These are phyloP conservation scores for Annulohypoxylon stygium DNA, from an alignment of 495 filamentous ascomycete genomes.

Conservation along the genomic window DNA sequence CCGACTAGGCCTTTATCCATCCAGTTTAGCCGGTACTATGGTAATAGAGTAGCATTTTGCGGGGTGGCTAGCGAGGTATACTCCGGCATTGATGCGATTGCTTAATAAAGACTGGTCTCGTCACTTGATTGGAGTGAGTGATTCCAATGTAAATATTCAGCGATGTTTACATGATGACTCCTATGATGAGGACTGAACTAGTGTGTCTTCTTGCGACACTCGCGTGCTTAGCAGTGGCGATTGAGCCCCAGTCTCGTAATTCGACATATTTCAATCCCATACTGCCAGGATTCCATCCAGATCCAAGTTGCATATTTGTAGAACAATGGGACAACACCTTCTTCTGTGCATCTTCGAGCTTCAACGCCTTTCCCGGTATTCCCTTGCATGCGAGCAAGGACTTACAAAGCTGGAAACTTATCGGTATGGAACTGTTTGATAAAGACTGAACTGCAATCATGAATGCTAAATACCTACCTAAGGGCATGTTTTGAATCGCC, in stretches of 20 bases:
- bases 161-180: slow-evolving; percentile 6
- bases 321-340: slow-evolving; percentile 63
- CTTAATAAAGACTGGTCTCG: slow-evolving; percentile 9
- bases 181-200: not conserved
- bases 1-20: slow-evolving; percentile 29
- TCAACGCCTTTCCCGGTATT: slow-evolving; percentile 67
- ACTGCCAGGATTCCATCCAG: slow-evolving; percentile 67
- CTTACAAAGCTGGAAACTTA: slow-evolving; percentile 65
- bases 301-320: slow-evolving; percentile 68
- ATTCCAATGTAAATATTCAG: not conserved
- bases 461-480: slow-evolving; percentile 16
- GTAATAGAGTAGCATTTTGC: slow-evolving; percentile 21
- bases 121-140: slow-evolving; percentile 15
- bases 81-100: not conserved
- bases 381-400: slow-evolving; percentile 67
- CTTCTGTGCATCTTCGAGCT: slow-evolving; percentile 67
- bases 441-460: not conserved
- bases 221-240: slow-evolving; percentile 17
- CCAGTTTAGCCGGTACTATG: slow-evolving; percentile 36
- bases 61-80: slow-evolving; percentile 25
- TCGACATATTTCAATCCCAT: slow-evolving; percentile 65
- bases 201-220: slow-evolving; percentile 21
- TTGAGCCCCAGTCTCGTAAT: slow-evolving; percentile 28
- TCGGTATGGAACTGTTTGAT: slow-evolving; percentile 43
- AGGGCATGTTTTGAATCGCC: slow-evolving; percentile 58